Evolutionary conservation across 306 rosid species (phyloP), one percentile per base, ranked within the genome.

Genomic region (Fragaria nilgerrensis): DNA sequence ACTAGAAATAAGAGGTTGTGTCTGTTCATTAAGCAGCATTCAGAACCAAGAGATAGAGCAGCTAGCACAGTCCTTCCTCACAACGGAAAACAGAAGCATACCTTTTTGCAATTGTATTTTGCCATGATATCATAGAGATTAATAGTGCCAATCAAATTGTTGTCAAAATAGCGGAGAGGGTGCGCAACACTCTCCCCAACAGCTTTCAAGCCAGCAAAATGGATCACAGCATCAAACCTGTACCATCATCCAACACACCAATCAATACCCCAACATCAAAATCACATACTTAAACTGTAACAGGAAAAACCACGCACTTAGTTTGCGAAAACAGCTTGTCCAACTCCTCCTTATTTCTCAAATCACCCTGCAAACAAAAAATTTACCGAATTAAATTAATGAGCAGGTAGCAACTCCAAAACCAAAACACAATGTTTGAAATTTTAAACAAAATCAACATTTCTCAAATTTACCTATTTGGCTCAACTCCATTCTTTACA

Each of bases 181-280:
- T 90, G 72, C 0, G 82, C 91, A 49, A 90, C 96, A 78, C 97
- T 95, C 81, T 95, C 98, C 4, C 89, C 97, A 39, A 95, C 97
- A 9, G 97, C 97, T 81, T 95, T 92, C 0, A 95, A 83, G 11
- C 93, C 97, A 72, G 97, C 97, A 75, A 95, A 95, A 77, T 95
- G 98, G 52, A 95, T 86, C 52, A 95, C 98, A 20, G 96, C 98
- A 75, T 95, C 97, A 70, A 92, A 92, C 71, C 98, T 92, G 79
- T 74, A 62, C 15, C 81, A 81, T 29, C 4, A 16, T 4, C n/a
- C 64, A 16, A 23, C 73, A 39, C 9, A 12, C 59, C 37, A 20
- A 47, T 75, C 65, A 80, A 70, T 27, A 22, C 37, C 67, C 37
- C 4, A 20, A 11, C 22, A 19, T 43, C 9, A 62, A 5, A 45